These are phyloP conservation scores for Climacium dendroides DNA, from an alignment of 225 moss, liverwort and hornwort genomes.

Conservation along the genomic window DNA sequence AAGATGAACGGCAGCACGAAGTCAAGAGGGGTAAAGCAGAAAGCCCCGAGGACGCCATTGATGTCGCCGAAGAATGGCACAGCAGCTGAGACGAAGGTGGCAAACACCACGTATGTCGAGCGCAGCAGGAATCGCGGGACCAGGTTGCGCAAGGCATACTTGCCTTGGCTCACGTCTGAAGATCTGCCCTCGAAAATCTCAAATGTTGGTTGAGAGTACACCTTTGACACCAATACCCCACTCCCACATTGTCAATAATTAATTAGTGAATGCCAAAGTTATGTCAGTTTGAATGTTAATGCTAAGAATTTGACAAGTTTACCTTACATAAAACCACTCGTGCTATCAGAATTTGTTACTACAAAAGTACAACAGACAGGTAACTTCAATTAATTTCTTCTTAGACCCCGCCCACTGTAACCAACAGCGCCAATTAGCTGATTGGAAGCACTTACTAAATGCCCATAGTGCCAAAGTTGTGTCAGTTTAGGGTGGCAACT, in stretches of 20 bases:
- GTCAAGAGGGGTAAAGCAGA: constrained; percentile 59
- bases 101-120: constrained; percentile 18
- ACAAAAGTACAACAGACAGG: neutral
- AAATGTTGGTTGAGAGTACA: constrained; percentile 63
- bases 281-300: neutral
- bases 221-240: neutral
- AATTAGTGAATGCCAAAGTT: neutral
- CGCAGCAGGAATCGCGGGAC: constrained; percentile 40
- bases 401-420: neutral
- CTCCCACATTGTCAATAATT: neutral
- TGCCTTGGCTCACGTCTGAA: constrained; percentile 18
- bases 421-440: neutral
- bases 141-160: constrained; percentile 29
- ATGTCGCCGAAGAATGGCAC: constrained; percentile 66
- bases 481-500: neutral
- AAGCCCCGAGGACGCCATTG: constrained; percentile 44
- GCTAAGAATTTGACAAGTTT: neutral
- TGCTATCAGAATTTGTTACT: neutral
- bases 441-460: neutral
- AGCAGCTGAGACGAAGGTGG: constrained; percentile 51
- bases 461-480: neutral
- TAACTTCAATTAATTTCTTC: neutral
- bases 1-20: constrained; percentile 59
- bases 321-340: neutral
- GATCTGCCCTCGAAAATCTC: constrained; percentile 48